Percentiles rank a stretch among this genome's conserved stretches.
phyloP scores from a whole-genome alignment of 2,329 filamentous ascomycete species.

The Penicillium sp. region DNA sequence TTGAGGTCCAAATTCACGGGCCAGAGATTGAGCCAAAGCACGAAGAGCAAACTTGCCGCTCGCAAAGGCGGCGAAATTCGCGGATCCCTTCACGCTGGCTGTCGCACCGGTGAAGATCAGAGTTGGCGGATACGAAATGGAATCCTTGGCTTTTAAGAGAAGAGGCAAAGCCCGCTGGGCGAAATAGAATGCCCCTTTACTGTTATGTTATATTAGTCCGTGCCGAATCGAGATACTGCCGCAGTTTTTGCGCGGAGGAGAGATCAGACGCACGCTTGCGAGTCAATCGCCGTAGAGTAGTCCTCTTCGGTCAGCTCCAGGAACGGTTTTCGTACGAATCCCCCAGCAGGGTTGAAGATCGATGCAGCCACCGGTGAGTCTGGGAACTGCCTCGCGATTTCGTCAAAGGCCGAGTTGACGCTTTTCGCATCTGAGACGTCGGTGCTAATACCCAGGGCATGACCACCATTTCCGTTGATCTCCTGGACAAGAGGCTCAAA shows the following conservation, averaged over 20 bases:
- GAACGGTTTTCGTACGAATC: constrained; percentile 55
- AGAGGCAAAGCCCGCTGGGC: constrained; percentile 65
- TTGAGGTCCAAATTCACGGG: constrained; percentile 75
- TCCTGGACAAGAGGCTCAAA: constrained; percentile 52
- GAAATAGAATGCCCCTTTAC: constrained; percentile 66
- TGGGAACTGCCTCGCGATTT: constrained; percentile 50
- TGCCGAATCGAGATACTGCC: too few relatives aligned
- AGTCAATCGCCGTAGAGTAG: constrained; percentile 47
- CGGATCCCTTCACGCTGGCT: constrained; percentile 67
- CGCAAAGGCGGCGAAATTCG: constrained; percentile 65
- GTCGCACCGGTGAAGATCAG: constrained; percentile 85
- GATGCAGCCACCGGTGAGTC: constrained; percentile 45
- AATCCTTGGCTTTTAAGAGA: constrained; percentile 54
- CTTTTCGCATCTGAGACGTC: constrained; percentile 51
- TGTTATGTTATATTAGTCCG: constrained; percentile 11
- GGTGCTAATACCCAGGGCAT: constrained; percentile 55
- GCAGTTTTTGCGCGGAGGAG: too few relatives aligned
- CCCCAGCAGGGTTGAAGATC: constrained; percentile 56
- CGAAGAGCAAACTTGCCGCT: constrained; percentile 74
- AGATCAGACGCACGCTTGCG: constrained; percentile 42
- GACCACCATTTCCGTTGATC: constrained; percentile 54
- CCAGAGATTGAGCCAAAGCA: constrained; percentile 67
- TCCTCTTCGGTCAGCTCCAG: constrained; percentile 55
- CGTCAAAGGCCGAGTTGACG: constrained; percentile 48
- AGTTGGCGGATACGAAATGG: constrained; percentile 60